phyloP scores from a whole-genome alignment of 225 moss, liverwort and hornwort species.

The Physcomitrellopsis africana region DNA sequence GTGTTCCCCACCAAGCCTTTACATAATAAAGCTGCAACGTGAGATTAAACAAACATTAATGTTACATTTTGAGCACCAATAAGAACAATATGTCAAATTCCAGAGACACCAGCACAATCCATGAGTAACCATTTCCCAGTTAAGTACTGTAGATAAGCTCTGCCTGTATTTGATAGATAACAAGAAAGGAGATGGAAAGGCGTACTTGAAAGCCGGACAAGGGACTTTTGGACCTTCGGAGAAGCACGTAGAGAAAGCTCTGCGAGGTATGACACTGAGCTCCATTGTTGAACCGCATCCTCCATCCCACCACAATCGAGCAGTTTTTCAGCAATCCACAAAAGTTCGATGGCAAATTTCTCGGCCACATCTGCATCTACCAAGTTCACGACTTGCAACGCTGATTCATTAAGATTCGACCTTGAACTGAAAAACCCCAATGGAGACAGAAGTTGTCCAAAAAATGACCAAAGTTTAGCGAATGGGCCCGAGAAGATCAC shows the following conservation, averaged over 20 bases:
- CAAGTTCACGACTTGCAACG: neutral
- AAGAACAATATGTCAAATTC: too few relatives aligned
- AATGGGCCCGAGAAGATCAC: slow-evolving; percentile 15
- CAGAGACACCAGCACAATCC: too few relatives aligned
- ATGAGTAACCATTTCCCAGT: too few relatives aligned
- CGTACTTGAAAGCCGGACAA: slow-evolving; percentile 70
- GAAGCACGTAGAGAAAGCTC: slow-evolving; percentile 63
- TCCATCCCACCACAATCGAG: slow-evolving; percentile 60
- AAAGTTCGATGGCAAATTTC: slow-evolving; percentile 73
- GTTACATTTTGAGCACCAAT: too few relatives aligned
- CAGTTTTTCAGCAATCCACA: slow-evolving; percentile 81
- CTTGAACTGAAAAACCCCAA: neutral
- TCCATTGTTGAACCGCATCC: slow-evolving; percentile 67
- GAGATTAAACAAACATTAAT: too few relatives aligned
- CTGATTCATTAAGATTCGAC: neutral
- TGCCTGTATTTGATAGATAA: too few relatives aligned
- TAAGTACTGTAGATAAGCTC: too few relatives aligned
- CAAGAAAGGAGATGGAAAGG: neutral
- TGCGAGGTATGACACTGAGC: slow-evolving; percentile 53
- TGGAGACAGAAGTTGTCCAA: slow-evolving; percentile 20
- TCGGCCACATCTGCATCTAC: slow-evolving; percentile 53
- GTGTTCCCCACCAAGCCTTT: slow-evolving; percentile 31
- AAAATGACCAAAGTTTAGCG: slow-evolving; percentile 23
- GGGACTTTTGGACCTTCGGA: slow-evolving; percentile 73
- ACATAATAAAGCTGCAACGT: slow-evolving; percentile 35